These are phyloP conservation scores for Pythium aristosporum DNA, from an alignment of 352 stramenopile genomes.

Conservation along the genomic window DNA sequence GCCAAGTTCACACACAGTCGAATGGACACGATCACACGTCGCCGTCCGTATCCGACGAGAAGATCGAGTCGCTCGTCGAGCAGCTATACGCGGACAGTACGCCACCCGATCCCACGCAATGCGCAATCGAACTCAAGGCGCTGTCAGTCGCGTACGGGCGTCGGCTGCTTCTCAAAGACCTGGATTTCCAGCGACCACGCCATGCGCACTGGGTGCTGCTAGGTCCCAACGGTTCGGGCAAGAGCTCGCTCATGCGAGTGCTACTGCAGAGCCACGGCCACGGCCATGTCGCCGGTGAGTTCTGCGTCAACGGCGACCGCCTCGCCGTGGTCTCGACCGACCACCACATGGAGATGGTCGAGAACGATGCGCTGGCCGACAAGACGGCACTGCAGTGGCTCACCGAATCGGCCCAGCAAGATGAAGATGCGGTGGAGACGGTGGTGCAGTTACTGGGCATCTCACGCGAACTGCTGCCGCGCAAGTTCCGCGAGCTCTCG, in stretches of 20 bases:
- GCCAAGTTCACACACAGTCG: not conserved
- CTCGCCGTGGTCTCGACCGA: conserved; percentile 86
- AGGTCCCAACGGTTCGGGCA: conserved; percentile 72
- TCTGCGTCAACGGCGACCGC: conserved; percentile 35
- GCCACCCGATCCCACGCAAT: not conserved
- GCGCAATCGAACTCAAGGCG: conserved; percentile 40
- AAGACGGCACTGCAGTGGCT: conserved; percentile 8
- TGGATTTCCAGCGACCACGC: conserved; percentile 50
- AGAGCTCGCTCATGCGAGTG: conserved; percentile 76
- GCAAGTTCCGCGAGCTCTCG: conserved; percentile 72
- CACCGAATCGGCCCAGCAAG: not conserved
- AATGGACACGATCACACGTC: not conserved
- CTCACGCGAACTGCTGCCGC: conserved; percentile 30
- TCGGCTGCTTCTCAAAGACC: conserved; percentile 45
- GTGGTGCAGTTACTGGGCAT: conserved; percentile 49
- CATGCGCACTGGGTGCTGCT: conserved; percentile 70
- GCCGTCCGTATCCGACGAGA: not conserved
- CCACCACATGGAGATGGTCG: conserved; percentile 80
- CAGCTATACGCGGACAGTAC: conserved; percentile 37
- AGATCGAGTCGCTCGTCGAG: conserved; percentile 29
- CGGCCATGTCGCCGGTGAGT: conserved; percentile 41
- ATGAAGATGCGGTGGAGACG: conserved; percentile 11
- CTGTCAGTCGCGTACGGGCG: conserved; percentile 62
- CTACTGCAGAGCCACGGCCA: conserved; percentile 61
- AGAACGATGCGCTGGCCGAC: conserved; percentile 18